Conservation (phyloP, 106 monocot species). For the Narthecium ossifragum region DNA sequence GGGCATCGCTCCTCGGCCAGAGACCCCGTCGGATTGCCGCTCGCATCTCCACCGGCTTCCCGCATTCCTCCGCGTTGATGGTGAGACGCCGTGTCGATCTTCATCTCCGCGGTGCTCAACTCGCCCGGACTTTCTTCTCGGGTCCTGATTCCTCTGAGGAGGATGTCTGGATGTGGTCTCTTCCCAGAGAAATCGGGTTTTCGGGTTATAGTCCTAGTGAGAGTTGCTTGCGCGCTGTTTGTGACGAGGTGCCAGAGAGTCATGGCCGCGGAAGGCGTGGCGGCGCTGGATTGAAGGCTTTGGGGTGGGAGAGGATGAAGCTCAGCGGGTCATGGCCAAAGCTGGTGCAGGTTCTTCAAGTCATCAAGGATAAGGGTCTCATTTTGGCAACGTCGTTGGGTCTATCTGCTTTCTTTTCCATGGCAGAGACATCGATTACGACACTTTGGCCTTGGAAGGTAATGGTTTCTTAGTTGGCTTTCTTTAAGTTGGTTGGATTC, state of each 20-base stretch:
- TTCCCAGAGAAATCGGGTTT: neutral
- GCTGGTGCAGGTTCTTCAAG: slow-evolving; percentile 37
- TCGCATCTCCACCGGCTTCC: too few relatives aligned
- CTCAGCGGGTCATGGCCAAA: slow-evolving; percentile 38
- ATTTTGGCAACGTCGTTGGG: slow-evolving; percentile 54
- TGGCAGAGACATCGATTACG: slow-evolving; percentile 90
- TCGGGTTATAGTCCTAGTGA: slow-evolving; percentile 5
- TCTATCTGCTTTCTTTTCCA: slow-evolving; percentile 92
- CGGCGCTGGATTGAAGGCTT: slow-evolving; percentile 2
- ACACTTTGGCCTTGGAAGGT: slow-evolving; percentile 99
- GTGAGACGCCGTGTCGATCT: too few relatives aligned
- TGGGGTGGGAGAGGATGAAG: slow-evolving; percentile 1
- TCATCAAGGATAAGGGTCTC: slow-evolving; percentile 69
- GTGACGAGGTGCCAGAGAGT: slow-evolving; percentile 19
- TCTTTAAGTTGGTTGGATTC: neutral
- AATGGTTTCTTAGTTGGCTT: neutral
- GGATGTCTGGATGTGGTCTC: too few relatives aligned
- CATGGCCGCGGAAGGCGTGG: slow-evolving; percentile 24
- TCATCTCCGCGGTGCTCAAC: too few relatives aligned
- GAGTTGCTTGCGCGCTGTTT: slow-evolving; percentile 20
- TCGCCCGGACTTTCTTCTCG: too few relatives aligned
- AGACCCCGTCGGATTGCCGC: too few relatives aligned
- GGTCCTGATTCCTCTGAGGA: too few relatives aligned
- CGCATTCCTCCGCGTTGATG: too few relatives aligned
- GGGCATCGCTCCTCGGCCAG: too few relatives aligned